Base-by-base conservation (phyloP, 305 asterid genomes). In the Rubia peregrina region DNA sequence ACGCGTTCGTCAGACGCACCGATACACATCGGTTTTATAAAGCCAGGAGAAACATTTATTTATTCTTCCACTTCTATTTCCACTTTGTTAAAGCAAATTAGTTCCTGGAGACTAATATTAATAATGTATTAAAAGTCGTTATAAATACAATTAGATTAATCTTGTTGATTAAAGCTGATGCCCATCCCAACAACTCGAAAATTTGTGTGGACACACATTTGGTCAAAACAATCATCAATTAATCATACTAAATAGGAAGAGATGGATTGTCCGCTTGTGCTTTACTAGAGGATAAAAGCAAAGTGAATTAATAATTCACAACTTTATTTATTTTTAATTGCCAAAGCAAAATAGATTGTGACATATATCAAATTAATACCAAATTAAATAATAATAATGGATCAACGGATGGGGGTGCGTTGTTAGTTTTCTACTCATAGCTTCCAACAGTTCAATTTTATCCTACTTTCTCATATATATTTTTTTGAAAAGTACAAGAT, bases 221-320 rank as follows among this genome's bases (percentile, higher is more conserved):
- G 72, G 91, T 88, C 88, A 88, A 86, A 74, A 86, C 84, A 83
- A 88, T 88, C 87, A 88, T 86, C 87, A 69, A 79, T 72, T 79
- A 82, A 83, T 79, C 81, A 85, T 84, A 80, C 81, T 77, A 76
- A 74, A 75, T 75, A 81, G 72, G 68, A 67, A 75, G 76, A 80
- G 88, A 75, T 79, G 77, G 81, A 68, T 76, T 83, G 89, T 84
- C 91, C 70, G 42, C 53, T 80, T 80, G 65, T 71, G 79, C 79
- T 83, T 83, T 85, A 61, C 73, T 64, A 83, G 83, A 84, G 78
- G 72, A 40, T 72, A 81, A 78, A 84, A 74, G 40, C 63, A 57
- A 9, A 48, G 19, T 11, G 26, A 24, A 10, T 62, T 62, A 14
- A 62, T 62, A 30, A 74, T 69, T 36, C 2, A 70, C 72, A 64